Percentiles rank a stretch among this genome's conserved stretches.
These are phyloP conservation scores for Trifolium repens DNA, from an alignment of 306 rosid species.

Conservation along the genomic window DNA sequence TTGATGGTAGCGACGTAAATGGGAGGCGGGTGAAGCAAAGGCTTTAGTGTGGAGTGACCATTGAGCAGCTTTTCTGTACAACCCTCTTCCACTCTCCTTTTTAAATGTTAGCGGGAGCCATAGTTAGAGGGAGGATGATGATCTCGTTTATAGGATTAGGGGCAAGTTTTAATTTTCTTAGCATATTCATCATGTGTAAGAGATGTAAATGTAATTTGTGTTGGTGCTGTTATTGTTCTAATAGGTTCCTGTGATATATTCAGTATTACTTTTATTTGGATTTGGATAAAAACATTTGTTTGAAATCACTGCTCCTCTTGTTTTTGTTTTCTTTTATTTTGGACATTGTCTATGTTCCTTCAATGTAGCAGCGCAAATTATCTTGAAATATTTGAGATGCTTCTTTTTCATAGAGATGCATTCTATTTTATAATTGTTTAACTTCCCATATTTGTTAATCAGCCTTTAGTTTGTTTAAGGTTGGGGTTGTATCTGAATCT, in stretches of 20 bases:
- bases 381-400: background rate
- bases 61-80: conserved; percentile 35
- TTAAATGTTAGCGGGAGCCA: conserved; percentile 35
- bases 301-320: conserved; percentile 25
- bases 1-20: conserved; percentile 82
- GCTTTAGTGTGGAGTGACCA: conserved; percentile 51
- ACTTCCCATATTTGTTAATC: background rate
- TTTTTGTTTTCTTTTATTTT: conserved; percentile 13
- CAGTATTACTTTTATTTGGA: conserved; percentile 1
- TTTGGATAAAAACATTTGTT: conserved; percentile 27
- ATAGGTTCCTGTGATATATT: conserved; percentile 44
- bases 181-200: conserved; percentile 47
- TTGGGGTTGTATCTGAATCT: background rate
- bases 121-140: conserved; percentile 48
- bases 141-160: conserved; percentile 45
- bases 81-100: conserved; percentile 39
- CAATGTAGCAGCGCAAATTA: background rate
- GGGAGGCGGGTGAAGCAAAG: conserved; percentile 97
- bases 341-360: conserved; percentile 21
- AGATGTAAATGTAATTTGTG: conserved; percentile 58
- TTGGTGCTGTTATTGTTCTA: conserved; percentile 40
- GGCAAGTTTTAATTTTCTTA: conserved; percentile 38
- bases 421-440: background rate
- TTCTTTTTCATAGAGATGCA: background rate
- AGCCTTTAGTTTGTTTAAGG: background rate